Conservation (phyloP, 1,284 basidiomycete genomes). For the Pseudozyma pruni region DNA sequence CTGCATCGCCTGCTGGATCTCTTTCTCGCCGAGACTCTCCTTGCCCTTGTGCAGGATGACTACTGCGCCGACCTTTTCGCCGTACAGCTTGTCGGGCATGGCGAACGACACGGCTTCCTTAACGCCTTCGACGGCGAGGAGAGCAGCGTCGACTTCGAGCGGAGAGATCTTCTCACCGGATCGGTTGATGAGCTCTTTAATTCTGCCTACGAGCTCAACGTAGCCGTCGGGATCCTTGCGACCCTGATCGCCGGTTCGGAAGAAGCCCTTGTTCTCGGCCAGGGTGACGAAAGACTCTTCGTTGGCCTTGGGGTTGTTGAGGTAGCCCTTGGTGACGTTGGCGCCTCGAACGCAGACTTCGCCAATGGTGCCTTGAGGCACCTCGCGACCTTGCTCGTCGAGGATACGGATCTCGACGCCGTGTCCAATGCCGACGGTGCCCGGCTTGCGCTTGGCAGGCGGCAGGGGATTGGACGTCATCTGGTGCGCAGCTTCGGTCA, state of each 20-base stretch:
- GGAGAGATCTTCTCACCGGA: slow-evolving; percentile 78
- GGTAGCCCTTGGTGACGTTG: slow-evolving; percentile 71
- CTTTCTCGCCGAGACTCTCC: slow-evolving; percentile 44
- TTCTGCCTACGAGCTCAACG: slow-evolving; percentile 70
- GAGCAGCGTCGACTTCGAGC: slow-evolving; percentile 73
- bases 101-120: slow-evolving; percentile 71
- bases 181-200: slow-evolving; percentile 68
- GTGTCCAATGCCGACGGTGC: slow-evolving; percentile 70
- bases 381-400: slow-evolving; percentile 67
- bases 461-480: slow-evolving; percentile 70
- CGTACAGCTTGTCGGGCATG: slow-evolving; percentile 67
- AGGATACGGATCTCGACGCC: slow-evolving; percentile 71
- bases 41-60: slow-evolving; percentile 61
- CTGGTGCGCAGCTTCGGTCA: slow-evolving; percentile 70
- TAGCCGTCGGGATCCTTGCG: slow-evolving; percentile 75
- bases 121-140: slow-evolving; percentile 71
- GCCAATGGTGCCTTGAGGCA: slow-evolving; percentile 67
- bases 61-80: slow-evolving; percentile 67
- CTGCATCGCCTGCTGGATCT: slow-evolving; percentile 57
- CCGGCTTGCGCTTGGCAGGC: slow-evolving; percentile 68
- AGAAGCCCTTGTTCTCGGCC: slow-evolving; percentile 69
- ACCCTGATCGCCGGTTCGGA: slow-evolving; percentile 76
- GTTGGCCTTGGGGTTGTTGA: slow-evolving; percentile 70
- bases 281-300: slow-evolving; percentile 66
- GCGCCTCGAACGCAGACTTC: slow-evolving; percentile 71